These are phyloP conservation scores for Polyplosphaeria fusca DNA, from an alignment of 495 filamentous ascomycete genomes.

Conservation along the genomic window DNA sequence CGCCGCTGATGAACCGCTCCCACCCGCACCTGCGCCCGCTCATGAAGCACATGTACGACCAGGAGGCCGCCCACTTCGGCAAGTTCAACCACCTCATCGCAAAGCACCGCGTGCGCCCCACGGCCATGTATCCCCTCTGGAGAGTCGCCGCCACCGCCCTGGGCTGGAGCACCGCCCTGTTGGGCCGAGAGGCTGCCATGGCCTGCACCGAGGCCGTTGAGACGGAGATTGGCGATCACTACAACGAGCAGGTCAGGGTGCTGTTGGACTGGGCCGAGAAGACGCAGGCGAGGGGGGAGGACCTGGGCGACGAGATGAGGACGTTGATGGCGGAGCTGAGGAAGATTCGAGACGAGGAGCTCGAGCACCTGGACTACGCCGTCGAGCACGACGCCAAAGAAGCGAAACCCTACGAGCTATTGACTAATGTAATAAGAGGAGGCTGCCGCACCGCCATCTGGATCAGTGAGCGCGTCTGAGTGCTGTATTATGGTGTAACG, in stretches of 20 bases:
- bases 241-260: constrained; percentile 83
- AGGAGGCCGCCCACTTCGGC: constrained; percentile 80
- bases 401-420: constrained; percentile 79
- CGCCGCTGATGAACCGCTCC: constrained; percentile 63
- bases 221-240: constrained; percentile 95
- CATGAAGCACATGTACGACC: constrained; percentile 98
- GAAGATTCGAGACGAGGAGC: constrained; percentile 88
- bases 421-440: constrained; percentile 82
- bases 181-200: constrained; percentile 95
- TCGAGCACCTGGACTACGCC: constrained; percentile 95
- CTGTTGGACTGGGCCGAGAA: constrained; percentile 76
- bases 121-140: constrained; percentile 92
- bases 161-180: constrained; percentile 83
- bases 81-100: constrained; percentile 83
- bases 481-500: neutral
- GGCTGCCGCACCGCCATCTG: constrained; percentile 91
- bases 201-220: constrained; percentile 98
- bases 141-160: constrained; percentile 75
- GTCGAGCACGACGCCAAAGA: constrained; percentile 87
- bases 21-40: constrained; percentile 84
- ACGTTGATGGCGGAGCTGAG: constrained; percentile 71
- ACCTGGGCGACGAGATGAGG: constrained; percentile 72
- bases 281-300: constrained; percentile 62
- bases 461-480: constrained; percentile 76
- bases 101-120: constrained; percentile 87